Evolutionary conservation across 2,329 filamentous ascomycete species (phyloP).

Genomic region (Calonectria pteridis): DNA sequence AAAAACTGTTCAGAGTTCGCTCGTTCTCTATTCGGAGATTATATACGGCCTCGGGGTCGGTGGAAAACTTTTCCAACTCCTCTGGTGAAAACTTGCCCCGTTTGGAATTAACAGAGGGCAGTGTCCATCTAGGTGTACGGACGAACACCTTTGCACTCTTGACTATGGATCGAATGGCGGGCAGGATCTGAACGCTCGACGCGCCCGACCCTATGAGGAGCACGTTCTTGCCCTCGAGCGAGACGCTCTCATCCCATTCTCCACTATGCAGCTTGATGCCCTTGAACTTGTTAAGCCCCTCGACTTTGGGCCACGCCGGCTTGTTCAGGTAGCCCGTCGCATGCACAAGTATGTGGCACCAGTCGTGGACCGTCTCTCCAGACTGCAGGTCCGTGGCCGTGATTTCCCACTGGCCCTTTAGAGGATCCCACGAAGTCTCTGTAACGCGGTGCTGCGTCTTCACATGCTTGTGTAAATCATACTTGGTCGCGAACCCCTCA

Average conservation of each 20-base stretch:
- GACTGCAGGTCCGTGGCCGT: not conserved
- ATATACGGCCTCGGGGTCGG: not conserved
- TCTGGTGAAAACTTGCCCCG: not conserved
- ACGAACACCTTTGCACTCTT: not conserved
- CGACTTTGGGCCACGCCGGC: not conserved
- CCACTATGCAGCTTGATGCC: conserved; percentile 1
- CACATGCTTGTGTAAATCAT: not conserved
- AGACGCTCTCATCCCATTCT: not conserved
- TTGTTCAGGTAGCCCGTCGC: not conserved
- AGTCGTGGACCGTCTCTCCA: not conserved
- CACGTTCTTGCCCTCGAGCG: not conserved
- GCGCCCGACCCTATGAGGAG: not conserved
- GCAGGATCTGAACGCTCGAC: not conserved
- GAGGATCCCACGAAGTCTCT: not conserved
- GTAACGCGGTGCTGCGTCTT: not conserved
- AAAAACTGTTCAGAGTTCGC: not conserved
- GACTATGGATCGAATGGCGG: not conserved
- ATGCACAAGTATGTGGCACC: not conserved
- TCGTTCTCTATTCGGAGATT: not conserved
- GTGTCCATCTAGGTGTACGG: not conserved
- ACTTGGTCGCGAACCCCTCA: not conserved
- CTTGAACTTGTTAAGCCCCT: not conserved
- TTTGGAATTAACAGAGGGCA: not conserved
- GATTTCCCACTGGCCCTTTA: not conserved
- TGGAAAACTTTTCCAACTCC: not conserved